Evolutionary conservation across 78 protist species (phyloP), one percentile per base, ranked within the genome.

Genomic region (Anaeramoeba flamelloides): DNA sequence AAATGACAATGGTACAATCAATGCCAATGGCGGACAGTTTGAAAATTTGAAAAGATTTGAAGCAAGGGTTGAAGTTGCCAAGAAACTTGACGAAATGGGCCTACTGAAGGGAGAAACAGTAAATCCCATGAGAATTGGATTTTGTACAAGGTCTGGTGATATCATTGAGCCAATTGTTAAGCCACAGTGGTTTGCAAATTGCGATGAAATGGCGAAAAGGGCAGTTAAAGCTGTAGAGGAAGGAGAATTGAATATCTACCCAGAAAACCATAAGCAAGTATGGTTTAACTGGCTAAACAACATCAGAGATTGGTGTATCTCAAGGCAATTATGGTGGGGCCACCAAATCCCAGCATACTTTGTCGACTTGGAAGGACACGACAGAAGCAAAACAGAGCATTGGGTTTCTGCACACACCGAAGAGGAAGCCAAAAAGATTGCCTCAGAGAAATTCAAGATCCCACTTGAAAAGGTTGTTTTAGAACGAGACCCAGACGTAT

Each of bases 311-410:
- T 83, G 86, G 86, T 83, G 86, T 2, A 82, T 97, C 41, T 93
- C 97, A 1, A 83, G 99, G 1, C 99, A 96, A 85, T 87, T 96
- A 36, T 98, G 99, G 99, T 98, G 99, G 99, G 99, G 99, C 37
- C 97, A 98, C 89, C 93, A 95, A 65, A 94, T 98, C 38, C 99
- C 99, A 1, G 99, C 98, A 1, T 96, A 86, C 79, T 65, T 38
- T 26, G 85, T 31, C 3, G 64, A n/a, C 74, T 36, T 37, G 8
- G 33, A 65, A 37, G 26, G 12, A 39, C 74, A 34, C n/a, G 77
- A 22, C 36, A 3, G 33, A 30, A 3, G 26, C 74, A 31, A 39
- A 17, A n/a, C 76, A 31, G 32, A 41, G 83, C 2, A 33, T 1
- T 85, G 85, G 87, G 1, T 74, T 41, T 78, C 82, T n/a, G 88